Evolutionary conservation across 2,329 filamentous ascomycete genomes (phyloP), one percentile per base, ranked within the genome.

Genomic region (Zasmidium angulare): DNA sequence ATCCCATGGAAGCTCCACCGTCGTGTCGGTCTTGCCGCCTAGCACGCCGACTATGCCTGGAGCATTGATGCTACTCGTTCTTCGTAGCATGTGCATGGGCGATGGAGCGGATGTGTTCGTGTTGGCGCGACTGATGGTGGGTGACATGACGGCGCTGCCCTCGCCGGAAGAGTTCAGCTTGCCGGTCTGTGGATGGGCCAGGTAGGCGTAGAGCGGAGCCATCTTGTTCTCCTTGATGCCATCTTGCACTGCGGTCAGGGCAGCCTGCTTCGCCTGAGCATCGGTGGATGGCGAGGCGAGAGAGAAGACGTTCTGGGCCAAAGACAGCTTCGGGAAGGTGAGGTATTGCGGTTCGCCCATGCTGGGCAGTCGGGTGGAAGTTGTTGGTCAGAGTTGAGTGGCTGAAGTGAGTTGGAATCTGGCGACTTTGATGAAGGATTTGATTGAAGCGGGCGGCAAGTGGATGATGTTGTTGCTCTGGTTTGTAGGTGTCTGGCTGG

Each of bases 271-370:
- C 63, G 79, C 75, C 60, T 83, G 77, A 73, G 84, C 83, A 61
- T 86, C 78, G 68, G 90, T 86, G 68, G 89, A 88, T 68, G 89
- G 86, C 77, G 93, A 93, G 74, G 89, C 91, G 79, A 95, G 84
- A 73, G 88, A 88, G 81, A 95, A 95, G 78, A 95, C 90, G 75
- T 92, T 87, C 81, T 95, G 90, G 63, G 89, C 85, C 71, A 96
- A 84, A 68, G 89, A 85, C 74, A 95, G 86, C 77, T 91, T 82
- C 63, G 91, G 90, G 81, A 89, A 93, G 78, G 91, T 90, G 71
- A 89, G 88, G 79, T 93, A 93, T 77, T 92, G 90, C 68, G 89
- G 89, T 78, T 95, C 90, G 73, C 90, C 92, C 81, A 79, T 84
- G 73, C 62, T 77, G 67, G 65, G 59, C 55, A 50, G 36, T 47